These are phyloP conservation scores for Chiua virens DNA, from an alignment of 768 basidiomycete genomes.

Conservation along the genomic window DNA sequence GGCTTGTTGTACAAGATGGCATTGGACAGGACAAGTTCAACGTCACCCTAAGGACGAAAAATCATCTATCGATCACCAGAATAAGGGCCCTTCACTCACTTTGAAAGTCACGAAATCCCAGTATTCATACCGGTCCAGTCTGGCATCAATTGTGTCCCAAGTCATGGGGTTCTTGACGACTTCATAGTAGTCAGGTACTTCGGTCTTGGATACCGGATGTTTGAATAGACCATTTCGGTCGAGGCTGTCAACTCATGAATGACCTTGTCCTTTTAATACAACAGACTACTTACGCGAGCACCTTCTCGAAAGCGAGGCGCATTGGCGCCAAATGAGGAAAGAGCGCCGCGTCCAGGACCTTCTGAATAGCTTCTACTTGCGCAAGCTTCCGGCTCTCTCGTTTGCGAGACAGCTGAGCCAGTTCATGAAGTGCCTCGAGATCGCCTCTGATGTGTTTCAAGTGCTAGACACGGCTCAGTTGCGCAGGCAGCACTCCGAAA, in stretches of 20 bases:
- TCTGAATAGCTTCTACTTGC: slow-evolving; percentile 65
- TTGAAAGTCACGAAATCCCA: slow-evolving; percentile 74
- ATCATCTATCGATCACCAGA: slow-evolving; percentile 1
- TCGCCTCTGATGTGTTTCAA: slow-evolving; percentile 71
- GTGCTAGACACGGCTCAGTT: slow-evolving; percentile 32
- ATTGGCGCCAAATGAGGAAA: slow-evolving; percentile 67
- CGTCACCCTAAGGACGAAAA: slow-evolving; percentile 56
- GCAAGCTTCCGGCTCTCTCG: slow-evolving; percentile 81
- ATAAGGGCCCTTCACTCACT: slow-evolving; percentile 35
- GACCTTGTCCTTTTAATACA: neutral
- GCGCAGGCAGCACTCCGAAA: neutral
- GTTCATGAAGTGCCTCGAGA: slow-evolving; percentile 65
- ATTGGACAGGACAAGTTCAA: slow-evolving; percentile 82
- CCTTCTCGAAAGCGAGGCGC: slow-evolving; percentile 64
- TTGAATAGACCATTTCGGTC: slow-evolving; percentile 79
- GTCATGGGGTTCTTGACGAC: slow-evolving; percentile 87
- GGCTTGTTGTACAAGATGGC: slow-evolving; percentile 84
- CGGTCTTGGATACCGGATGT: slow-evolving; percentile 72
- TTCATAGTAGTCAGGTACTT: slow-evolving; percentile 91
- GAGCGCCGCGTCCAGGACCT: slow-evolving; percentile 59
- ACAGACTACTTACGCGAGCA: slow-evolving; percentile 57
- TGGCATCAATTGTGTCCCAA: slow-evolving; percentile 78
- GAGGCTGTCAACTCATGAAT: slow-evolving; percentile 43
- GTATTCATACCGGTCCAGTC: slow-evolving; percentile 82
- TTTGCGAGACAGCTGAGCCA: slow-evolving; percentile 68